A percentile compares a stretch with the other conserved stretches of the same genome.
Conservation (phyloP, 2,329 filamentous ascomycete species). For the Xylaria sp. region DNA sequence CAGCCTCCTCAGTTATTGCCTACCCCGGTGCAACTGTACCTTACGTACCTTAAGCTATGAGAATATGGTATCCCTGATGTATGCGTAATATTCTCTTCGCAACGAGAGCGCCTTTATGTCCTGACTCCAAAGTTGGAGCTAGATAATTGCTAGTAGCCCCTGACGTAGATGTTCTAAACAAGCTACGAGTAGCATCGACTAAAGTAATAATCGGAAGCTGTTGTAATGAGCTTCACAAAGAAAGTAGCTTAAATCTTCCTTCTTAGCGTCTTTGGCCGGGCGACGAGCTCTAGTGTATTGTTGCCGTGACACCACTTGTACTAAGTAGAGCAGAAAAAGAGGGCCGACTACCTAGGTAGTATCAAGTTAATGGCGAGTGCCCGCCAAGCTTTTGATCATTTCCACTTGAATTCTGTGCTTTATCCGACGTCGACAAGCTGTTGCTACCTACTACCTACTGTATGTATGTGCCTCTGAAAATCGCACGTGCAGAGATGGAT, state of each 20-base stretch:
- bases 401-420: slow-evolving; percentile 13
- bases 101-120: slow-evolving; percentile 10
- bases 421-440: slow-evolving; percentile 5
- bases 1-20: slow-evolving; percentile 30
- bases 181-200: slow-evolving; percentile 3
- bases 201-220: slow-evolving; percentile 8
- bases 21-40: neutral
- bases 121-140: too few species aligned
- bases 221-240: slow-evolving; percentile 19
- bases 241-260: slow-evolving; percentile 12
- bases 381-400: slow-evolving; percentile 23
- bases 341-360: neutral
- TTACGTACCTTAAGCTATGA: neutral
- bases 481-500: slow-evolving; percentile 12
- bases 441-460: neutral
- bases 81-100: neutral
- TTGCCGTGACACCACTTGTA: slow-evolving; percentile 3
- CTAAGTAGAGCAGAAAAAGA: neutral
- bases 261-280: slow-evolving; percentile 47
- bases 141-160: slow-evolving; percentile 12
- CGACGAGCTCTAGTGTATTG: slow-evolving; percentile 34
- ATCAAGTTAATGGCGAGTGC: neutral
- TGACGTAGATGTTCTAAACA: slow-evolving; percentile 15
- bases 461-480: neutral
- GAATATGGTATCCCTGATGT: neutral